phyloP scores from a whole-genome alignment of 179 eudicot species.

The Corrigiola litoralis region DNA sequence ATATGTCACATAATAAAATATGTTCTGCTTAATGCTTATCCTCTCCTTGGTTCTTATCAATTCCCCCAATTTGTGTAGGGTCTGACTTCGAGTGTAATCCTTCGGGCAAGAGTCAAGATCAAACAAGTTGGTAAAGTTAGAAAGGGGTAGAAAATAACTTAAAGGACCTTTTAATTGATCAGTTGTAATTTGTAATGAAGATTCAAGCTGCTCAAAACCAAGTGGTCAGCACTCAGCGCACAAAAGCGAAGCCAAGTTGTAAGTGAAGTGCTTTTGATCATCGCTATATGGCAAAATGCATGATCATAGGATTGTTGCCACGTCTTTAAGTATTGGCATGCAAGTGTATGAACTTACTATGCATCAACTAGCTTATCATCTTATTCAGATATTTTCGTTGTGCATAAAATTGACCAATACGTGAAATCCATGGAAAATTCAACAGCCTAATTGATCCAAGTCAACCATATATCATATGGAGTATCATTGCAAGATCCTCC shows the following conservation, averaged over 20 bases:
- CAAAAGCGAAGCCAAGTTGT: slow-evolving; percentile 3
- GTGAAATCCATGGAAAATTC: too few species aligned
- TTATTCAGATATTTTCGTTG: too few species aligned
- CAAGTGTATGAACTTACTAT: too few species aligned
- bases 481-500: too few species aligned
- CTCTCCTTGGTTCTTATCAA: slow-evolving; percentile 14
- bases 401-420: too few species aligned
- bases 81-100: not conserved
- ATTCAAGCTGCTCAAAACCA: not conserved
- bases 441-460: too few species aligned
- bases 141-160: not conserved
- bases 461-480: too few species aligned
- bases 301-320: too few species aligned
- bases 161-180: not conserved
- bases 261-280: not conserved
- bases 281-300: not conserved
- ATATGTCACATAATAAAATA: too few species aligned
- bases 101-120: not conserved
- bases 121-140: slow-evolving; percentile 8
- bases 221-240: too few species aligned
- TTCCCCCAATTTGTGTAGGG: not conserved
- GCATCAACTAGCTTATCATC: too few species aligned
- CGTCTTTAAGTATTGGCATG: not conserved
- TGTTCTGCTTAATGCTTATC: too few species aligned
- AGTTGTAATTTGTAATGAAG: not conserved